These are phyloP conservation scores for Trichothecium sympodiale DNA, from an alignment of 2,329 filamentous ascomycete species.

Conservation along the genomic window DNA sequence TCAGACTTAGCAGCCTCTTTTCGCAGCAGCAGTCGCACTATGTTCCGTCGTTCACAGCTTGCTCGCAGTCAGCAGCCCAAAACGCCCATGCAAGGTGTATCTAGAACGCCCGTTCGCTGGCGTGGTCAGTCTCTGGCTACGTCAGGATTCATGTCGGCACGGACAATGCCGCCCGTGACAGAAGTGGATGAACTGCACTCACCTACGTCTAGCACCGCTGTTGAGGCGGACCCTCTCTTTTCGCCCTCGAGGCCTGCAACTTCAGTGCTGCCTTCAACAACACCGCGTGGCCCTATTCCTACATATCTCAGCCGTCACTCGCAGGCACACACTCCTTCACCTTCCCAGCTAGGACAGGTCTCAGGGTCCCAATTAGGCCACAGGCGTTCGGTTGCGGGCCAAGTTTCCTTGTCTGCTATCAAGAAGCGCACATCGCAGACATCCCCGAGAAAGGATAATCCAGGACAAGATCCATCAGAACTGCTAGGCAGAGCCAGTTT, in stretches of 20 bases:
- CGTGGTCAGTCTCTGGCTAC: constrained; percentile 28
- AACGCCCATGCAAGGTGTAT: constrained; percentile 8
- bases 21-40: constrained; percentile 14
- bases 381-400: too few species aligned
- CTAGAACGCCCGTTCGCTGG: constrained; percentile 35
- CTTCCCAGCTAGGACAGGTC: too few species aligned
- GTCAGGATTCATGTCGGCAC: constrained; percentile 16
- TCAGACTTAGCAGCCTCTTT: constrained; percentile 4
- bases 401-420: too few species aligned
- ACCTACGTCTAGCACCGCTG: constrained; percentile 8
- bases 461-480: too few species aligned
- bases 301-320: constrained; percentile 28
- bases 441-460: too few species aligned
- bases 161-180: constrained; percentile 18
- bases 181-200: constrained; percentile 17
- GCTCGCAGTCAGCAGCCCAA: constrained; percentile 11
- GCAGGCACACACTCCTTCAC: constrained; percentile 8
- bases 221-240: constrained; percentile 8
- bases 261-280: constrained; percentile 22
- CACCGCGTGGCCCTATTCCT: constrained; percentile 29
- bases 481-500: too few species aligned
- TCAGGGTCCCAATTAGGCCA: too few species aligned
- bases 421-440: too few species aligned
- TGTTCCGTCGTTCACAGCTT: constrained; percentile 12
- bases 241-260: constrained; percentile 5